A percentile compares a stretch with the other conserved stretches of the same genome.
Conservation (phyloP, 2,329 filamentous ascomycete genomes). For the Epicoccum nigrum region DNA sequence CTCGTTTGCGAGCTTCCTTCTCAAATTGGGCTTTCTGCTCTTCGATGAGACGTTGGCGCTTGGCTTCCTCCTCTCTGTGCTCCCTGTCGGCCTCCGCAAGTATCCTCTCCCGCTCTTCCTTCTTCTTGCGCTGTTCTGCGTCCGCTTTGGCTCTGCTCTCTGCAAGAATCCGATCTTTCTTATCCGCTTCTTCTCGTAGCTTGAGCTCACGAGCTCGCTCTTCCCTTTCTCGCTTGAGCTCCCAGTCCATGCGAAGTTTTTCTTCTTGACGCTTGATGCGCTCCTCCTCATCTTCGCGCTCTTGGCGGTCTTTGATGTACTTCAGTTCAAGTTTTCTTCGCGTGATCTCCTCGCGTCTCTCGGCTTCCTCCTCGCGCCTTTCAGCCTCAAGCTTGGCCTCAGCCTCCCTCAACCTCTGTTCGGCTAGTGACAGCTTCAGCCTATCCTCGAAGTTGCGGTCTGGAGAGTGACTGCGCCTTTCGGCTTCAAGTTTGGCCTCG, state of each 20-base stretch:
- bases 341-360: constrained; percentile 48
- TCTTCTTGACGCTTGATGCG: constrained; percentile 16
- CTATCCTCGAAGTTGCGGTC: constrained; percentile 34
- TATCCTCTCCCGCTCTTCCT: constrained; percentile 28
- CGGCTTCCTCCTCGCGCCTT: constrained; percentile 39
- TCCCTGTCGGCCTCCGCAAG: constrained; percentile 18
- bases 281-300: constrained; percentile 32
- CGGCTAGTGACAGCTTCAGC: constrained; percentile 43
- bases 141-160: constrained; percentile 50
- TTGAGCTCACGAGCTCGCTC: constrained; percentile 43
- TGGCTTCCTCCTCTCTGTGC: constrained; percentile 26
- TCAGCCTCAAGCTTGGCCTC: constrained; percentile 43
- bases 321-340: constrained; percentile 44
- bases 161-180: constrained; percentile 46
- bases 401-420: constrained; percentile 44
- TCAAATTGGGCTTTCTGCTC: constrained; percentile 42
- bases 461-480: constrained; percentile 23
- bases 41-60: constrained; percentile 38
- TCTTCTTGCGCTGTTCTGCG: constrained; percentile 46
- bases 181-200: constrained; percentile 48
- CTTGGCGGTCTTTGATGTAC: constrained; percentile 44
- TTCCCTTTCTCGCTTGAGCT: constrained; percentile 40
- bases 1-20: constrained; percentile 35
- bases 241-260: constrained; percentile 11
- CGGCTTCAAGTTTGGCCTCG: constrained; percentile 40